These are phyloP conservation scores for Linnemannia schmuckeri DNA, from an alignment of 192 early-diverging fungal species.

Conservation along the genomic window DNA sequence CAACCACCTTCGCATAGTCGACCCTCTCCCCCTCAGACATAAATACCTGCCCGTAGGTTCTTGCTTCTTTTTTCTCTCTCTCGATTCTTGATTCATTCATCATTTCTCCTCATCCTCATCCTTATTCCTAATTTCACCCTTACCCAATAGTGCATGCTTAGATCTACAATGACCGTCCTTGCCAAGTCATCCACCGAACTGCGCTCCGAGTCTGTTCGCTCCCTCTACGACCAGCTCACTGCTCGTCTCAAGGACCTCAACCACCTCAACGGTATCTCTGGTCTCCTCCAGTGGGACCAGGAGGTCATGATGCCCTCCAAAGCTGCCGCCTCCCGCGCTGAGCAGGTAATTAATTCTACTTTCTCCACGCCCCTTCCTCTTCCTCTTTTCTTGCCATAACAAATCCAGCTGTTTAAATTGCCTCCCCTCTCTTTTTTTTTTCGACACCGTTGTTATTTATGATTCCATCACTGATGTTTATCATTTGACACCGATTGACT, in stretches of 20 bases:
- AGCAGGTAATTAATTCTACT: slow-evolving; percentile 24
- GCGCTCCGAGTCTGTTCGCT: slow-evolving; percentile 45
- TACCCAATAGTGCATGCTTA: slow-evolving; percentile 38
- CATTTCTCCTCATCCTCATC: slow-evolving; percentile 6
- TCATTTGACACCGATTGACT: not conserved
- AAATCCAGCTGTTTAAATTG: not conserved
- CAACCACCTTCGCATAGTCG: not conserved
- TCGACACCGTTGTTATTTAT: not conserved
- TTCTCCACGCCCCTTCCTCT: no score
- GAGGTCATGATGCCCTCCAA: slow-evolving; percentile 60
- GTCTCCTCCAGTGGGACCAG: slow-evolving; percentile 55
- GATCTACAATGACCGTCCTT: slow-evolving; percentile 54
- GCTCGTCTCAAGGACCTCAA: slow-evolving; percentile 37
- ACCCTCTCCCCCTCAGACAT: slow-evolving; percentile 2
- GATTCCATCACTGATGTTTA: not conserved
- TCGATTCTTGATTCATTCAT: not conserved
- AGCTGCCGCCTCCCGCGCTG: slow-evolving; percentile 34
- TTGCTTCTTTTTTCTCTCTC: not conserved
- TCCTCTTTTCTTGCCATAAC: not conserved
- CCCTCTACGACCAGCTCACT: slow-evolving; percentile 43
- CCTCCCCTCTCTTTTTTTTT: not conserved
- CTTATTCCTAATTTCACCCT: not conserved
- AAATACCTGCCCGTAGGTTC: slow-evolving; percentile 29
- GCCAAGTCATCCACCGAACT: slow-evolving; percentile 44
- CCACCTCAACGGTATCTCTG: slow-evolving; percentile 28